These are phyloP conservation scores for Sonneratia caseolaris DNA, from an alignment of 345 rosid species.

Conservation along the genomic window DNA sequence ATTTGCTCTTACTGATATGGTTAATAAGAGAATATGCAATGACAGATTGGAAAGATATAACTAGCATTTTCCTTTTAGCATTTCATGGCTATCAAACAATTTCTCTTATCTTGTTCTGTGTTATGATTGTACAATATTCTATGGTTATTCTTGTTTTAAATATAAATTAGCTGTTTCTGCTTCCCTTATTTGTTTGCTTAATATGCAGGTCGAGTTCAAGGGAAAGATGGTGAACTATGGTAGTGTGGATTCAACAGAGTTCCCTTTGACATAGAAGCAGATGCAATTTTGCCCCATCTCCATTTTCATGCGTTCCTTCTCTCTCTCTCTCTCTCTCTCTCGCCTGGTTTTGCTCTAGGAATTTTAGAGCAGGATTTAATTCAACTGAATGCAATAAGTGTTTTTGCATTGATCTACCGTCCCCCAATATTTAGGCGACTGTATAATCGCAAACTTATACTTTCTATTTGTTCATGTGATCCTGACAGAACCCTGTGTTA, in stretches of 20 bases:
- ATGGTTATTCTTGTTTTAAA: not conserved
- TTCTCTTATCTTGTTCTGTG: not conserved
- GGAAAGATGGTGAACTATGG: slow-evolving; percentile 1
- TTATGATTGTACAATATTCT: too few relatives aligned
- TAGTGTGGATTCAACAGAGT: not conserved
- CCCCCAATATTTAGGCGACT: too few relatives aligned
- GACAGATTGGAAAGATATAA: not conserved
- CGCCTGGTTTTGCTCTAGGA: slow-evolving; percentile 2
- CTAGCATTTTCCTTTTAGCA: not conserved
- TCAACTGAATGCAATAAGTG: not conserved
- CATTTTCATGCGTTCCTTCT: not conserved
- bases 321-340: too few relatives aligned
- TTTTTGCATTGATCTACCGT: too few relatives aligned
- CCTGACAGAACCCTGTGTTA: not conserved
- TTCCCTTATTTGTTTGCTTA: not conserved
- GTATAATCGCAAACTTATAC: not conserved
- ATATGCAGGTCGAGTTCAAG: not conserved
- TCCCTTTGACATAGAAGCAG: slow-evolving; percentile 1
- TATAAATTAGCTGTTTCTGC: not conserved
- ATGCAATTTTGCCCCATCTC: not conserved
- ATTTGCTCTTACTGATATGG: not conserved
- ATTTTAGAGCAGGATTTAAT: slow-evolving; percentile 1
- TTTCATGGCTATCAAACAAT: not conserved
- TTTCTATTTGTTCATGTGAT: not conserved
- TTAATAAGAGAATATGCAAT: not conserved